These are phyloP conservation scores for Tuber indicum DNA, from an alignment of 495 filamentous ascomycete species.

Conservation along the genomic window DNA sequence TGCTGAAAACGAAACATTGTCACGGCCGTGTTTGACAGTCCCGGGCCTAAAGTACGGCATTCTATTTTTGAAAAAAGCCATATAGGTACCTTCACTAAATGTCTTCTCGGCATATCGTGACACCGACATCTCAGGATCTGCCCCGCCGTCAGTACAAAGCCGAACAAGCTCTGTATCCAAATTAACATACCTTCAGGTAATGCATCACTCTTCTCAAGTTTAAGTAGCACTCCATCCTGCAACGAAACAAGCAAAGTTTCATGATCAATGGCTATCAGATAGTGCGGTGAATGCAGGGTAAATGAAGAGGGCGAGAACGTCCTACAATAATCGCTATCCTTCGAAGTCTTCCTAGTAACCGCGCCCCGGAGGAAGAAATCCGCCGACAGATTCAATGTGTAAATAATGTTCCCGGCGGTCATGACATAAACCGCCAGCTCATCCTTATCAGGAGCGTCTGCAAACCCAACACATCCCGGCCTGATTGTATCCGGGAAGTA, in stretches of 20 bases:
- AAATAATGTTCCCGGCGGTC: slow-evolving; percentile 68
- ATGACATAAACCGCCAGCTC: slow-evolving; percentile 71
- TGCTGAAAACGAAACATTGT: slow-evolving; percentile 38
- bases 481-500: slow-evolving; percentile 65
- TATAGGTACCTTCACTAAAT: slow-evolving; percentile 35
- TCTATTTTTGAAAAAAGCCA: slow-evolving; percentile 38
- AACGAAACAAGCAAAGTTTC: slow-evolving; percentile 72
- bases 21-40: slow-evolving; percentile 33
- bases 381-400: slow-evolving; percentile 69
- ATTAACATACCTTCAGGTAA: slow-evolving; percentile 24
- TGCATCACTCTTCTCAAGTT: slow-evolving; percentile 49
- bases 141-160: not conserved
- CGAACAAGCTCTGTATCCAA: not conserved
- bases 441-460: slow-evolving; percentile 72
- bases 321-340: slow-evolving; percentile 63
- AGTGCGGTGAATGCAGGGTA: slow-evolving; percentile 70
- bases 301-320: slow-evolving; percentile 63
- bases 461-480: slow-evolving; percentile 67
- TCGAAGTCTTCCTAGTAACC: slow-evolving; percentile 26
- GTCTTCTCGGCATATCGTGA: slow-evolving; percentile 39
- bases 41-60: slow-evolving; percentile 37
- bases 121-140: slow-evolving; percentile 35
- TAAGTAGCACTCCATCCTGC: slow-evolving; percentile 73
- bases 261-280: slow-evolving; percentile 64
- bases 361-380: slow-evolving; percentile 64